These are phyloP conservation scores for Pichia kudriavzevii DNA, from an alignment of 1,139 yeast genomes.

Conservation along the genomic window DNA sequence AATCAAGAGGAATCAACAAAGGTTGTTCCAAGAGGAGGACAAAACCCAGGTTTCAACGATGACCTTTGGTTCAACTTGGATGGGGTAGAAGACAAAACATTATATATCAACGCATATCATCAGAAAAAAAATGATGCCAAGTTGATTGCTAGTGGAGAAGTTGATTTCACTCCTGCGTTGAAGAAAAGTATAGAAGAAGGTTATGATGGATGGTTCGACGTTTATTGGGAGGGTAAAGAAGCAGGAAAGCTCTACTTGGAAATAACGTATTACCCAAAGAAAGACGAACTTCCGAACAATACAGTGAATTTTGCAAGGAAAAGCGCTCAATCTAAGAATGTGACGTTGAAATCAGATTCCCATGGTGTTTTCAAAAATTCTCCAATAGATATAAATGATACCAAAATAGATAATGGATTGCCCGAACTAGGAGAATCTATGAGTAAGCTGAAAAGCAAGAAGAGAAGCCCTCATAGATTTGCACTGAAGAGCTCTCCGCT, in stretches of 20 bases:
- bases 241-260: conserved; percentile 89
- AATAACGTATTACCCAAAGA: conserved; percentile 79
- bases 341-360: too few relatives aligned
- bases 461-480: too few relatives aligned
- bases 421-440: conserved; percentile 11
- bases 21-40: conserved; percentile 77
- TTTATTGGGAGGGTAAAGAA: conserved; percentile 59
- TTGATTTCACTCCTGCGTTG: conserved; percentile 70
- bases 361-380: conserved; percentile 7
- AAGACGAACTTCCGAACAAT: conserved; percentile 33
- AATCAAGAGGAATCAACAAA: conserved; percentile 71
- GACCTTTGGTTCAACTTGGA: conserved; percentile 63
- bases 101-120: conserved; percentile 74
- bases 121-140: conserved; percentile 84
- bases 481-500: too few relatives aligned
- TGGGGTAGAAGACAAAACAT: conserved; percentile 52
- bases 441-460: too few relatives aligned
- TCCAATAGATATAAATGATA: background rate
- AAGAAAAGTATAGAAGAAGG: conserved; percentile 62
- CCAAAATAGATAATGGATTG: conserved; percentile 5
- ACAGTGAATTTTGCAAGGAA: conserved; percentile 21
- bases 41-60: conserved; percentile 81
- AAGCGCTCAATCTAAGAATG: too few relatives aligned
- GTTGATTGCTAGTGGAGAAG: conserved; percentile 73
- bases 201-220: conserved; percentile 78